Percentiles rank a stretch among this genome's conserved stretches.
These are phyloP conservation scores for Lithocarpus polystachyus DNA, from an alignment of 306 rosid genomes.

Conservation along the genomic window DNA sequence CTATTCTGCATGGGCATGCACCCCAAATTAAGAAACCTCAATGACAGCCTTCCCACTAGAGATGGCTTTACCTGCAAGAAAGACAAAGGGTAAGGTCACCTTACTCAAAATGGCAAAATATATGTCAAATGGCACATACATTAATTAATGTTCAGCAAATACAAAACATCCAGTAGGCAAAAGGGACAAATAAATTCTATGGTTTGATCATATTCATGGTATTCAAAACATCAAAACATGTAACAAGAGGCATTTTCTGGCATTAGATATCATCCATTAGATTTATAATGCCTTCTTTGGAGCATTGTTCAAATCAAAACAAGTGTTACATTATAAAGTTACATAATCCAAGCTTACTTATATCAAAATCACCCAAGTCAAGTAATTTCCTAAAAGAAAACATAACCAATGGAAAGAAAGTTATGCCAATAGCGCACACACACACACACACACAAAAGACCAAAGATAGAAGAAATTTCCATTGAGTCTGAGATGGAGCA, in stretches of 20 bases:
- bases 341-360: too few species aligned
- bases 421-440: too few species aligned
- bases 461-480: too few species aligned
- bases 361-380: too few species aligned
- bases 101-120: background rate
- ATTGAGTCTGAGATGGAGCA: too few species aligned
- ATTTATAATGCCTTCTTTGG: background rate
- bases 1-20: slow-evolving; percentile 64
- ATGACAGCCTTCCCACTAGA: slow-evolving; percentile 56
- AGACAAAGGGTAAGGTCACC: slow-evolving; percentile 18
- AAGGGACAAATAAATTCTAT: background rate
- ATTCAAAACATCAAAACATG: background rate
- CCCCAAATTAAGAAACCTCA: slow-evolving; percentile 61
- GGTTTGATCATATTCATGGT: background rate
- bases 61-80: slow-evolving; percentile 46
- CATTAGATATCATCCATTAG: background rate
- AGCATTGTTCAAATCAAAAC: too few species aligned
- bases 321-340: too few species aligned
- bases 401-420: too few species aligned
- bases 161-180: background rate
- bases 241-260: background rate
- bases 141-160: background rate
- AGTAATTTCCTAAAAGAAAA: too few species aligned
- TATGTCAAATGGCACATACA: background rate
- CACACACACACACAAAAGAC: too few species aligned